These are phyloP conservation scores for Streptanthus diversifolius DNA, from an alignment of 345 rosid species.

Conservation along the genomic window DNA sequence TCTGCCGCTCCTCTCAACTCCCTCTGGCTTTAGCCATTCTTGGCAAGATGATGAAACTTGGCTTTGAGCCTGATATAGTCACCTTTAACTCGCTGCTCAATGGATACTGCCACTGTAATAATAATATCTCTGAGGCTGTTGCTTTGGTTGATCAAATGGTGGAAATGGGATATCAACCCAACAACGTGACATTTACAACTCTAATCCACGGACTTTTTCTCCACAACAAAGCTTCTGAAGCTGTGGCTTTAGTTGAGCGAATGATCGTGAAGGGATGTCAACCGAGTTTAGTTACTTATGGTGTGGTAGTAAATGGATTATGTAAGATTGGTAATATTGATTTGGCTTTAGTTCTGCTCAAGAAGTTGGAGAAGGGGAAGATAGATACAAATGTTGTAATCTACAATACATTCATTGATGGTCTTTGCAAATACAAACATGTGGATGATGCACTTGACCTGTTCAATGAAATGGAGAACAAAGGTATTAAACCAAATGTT, in stretches of 20 bases:
- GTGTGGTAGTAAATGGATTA: neutral
- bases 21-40: neutral
- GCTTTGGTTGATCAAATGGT: neutral
- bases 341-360: neutral
- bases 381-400: neutral
- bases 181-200: neutral
- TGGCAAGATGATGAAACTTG: conserved; percentile 1
- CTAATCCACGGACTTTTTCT: neutral
- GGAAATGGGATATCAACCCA: neutral
- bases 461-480: neutral
- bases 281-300: neutral
- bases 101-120: neutral
- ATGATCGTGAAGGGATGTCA: neutral
- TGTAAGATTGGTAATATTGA: neutral
- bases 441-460: neutral
- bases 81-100: neutral
- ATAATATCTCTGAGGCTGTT: neutral
- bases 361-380: neutral
- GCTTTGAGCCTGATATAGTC: rapidly evolving
- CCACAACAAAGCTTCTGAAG: neutral
- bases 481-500: neutral
- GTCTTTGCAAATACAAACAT: neutral
- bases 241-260: neutral
- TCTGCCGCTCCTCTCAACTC: neutral
- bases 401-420: neutral